A percentile compares a stretch with the other conserved stretches of the same genome.
Conservation (phyloP, 805 yeast genomes). For the Starmerella riodocensis region DNA sequence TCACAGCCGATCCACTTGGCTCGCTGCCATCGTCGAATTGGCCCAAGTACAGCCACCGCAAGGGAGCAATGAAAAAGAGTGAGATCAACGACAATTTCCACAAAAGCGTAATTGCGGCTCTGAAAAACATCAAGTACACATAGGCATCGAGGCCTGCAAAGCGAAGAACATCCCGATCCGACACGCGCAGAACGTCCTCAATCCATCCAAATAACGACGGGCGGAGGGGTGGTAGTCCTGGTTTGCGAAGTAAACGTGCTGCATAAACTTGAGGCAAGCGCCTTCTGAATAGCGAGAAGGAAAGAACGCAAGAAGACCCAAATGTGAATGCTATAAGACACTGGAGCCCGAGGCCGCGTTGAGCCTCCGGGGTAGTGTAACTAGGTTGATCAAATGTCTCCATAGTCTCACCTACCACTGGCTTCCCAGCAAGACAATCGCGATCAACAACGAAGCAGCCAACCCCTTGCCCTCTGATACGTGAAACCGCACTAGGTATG, state of each 20-base stretch:
- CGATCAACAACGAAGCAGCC: background rate
- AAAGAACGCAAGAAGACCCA: conserved; percentile 54
- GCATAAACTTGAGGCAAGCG: conserved; percentile 74
- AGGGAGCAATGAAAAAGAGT: conserved; percentile 64
- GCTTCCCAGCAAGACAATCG: background rate
- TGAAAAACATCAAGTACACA: conserved; percentile 81
- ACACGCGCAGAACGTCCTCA: conserved; percentile 45
- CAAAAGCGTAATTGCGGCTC: conserved; percentile 66
- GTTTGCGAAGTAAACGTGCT: conserved; percentile 50
- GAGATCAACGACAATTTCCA: conserved; percentile 56
- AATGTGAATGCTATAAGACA: conserved; percentile 51
- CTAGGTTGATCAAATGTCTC: conserved; percentile 7
- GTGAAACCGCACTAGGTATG: too few relatives aligned
- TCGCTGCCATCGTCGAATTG: conserved; percentile 43
- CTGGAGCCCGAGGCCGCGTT: conserved; percentile 64
- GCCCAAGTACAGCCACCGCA: conserved; percentile 74
- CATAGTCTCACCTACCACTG: background rate
- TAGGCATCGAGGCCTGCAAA: conserved; percentile 91
- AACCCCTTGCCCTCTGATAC: too few relatives aligned
- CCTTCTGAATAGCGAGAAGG: conserved; percentile 58
- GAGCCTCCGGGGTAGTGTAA: conserved; percentile 20
- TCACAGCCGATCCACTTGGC: too few relatives aligned
- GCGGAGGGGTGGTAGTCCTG: conserved; percentile 43
- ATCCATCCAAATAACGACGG: conserved; percentile 69
- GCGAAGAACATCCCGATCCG: conserved; percentile 66